A percentile compares a stretch with the other conserved stretches of the same genome.
phyloP scores from a whole-genome alignment of 2,329 filamentous ascomycete genomes.

The Diaporthe amygdali region DNA sequence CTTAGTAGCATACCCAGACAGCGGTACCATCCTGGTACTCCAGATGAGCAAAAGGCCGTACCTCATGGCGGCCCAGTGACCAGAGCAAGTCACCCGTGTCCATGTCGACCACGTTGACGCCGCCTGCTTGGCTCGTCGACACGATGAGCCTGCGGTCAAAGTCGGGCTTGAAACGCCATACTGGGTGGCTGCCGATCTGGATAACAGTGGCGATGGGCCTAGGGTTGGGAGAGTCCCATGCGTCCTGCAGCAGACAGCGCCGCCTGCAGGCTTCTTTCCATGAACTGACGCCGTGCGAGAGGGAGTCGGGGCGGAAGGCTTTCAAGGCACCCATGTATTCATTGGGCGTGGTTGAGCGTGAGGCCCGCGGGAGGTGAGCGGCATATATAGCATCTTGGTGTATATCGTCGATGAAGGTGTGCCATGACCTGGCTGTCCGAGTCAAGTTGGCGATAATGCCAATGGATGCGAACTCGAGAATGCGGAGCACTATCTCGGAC shows the following conservation, averaged over 20 bases:
- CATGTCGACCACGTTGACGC: conserved; percentile 51
- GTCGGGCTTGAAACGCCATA: conserved; percentile 52
- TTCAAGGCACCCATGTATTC: conserved; percentile 13
- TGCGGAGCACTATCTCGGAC: conserved; percentile 30
- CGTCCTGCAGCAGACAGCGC: conserved; percentile 42
- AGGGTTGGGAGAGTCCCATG: conserved; percentile 42
- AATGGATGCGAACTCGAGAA: conserved; percentile 28
- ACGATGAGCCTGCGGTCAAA: conserved; percentile 51
- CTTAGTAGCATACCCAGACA: conserved; percentile 37
- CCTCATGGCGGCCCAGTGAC: conserved; percentile 35
- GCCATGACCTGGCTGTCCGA: conserved; percentile 26
- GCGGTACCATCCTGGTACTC: conserved; percentile 52
- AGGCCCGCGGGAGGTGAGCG: neutral
- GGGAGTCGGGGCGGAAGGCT: conserved; percentile 36
- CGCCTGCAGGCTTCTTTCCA: conserved; percentile 51
- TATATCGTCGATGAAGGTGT: conserved; percentile 28
- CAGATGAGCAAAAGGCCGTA: conserved; percentile 49
- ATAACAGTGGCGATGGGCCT: conserved; percentile 43
- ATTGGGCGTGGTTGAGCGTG: neutral
- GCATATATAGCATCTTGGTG: conserved; percentile 30
- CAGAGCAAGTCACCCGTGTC: conserved; percentile 46
- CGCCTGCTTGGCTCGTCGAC: conserved; percentile 50
- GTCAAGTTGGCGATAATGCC: conserved; percentile 25
- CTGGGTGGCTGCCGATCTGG: conserved; percentile 43
- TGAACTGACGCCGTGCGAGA: conserved; percentile 38